Conservation (phyloP, 176 grass and related monocot species). For the Eragrostis nindensis region DNA sequence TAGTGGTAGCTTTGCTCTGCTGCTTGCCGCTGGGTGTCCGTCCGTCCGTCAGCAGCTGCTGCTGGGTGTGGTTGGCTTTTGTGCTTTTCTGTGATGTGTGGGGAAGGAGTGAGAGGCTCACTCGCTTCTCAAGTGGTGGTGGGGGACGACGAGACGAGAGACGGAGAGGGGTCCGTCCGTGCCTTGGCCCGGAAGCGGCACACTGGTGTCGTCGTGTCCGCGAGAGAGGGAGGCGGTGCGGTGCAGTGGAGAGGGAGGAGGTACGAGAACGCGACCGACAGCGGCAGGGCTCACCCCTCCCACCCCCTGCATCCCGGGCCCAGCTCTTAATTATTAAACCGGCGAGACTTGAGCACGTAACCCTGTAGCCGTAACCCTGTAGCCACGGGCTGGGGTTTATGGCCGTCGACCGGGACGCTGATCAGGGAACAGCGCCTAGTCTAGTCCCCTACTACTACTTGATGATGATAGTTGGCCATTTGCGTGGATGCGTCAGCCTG, state of each 20-base stretch:
- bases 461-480: background rate
- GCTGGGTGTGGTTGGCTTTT: constrained; percentile 26
- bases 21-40: background rate
- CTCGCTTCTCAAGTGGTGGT: background rate
- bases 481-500: too few species aligned
- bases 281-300: constrained; percentile 10
- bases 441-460: background rate
- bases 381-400: constrained; percentile 4
- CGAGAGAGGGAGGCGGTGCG: background rate
- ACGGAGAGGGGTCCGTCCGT: background rate
- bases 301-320: constrained; percentile 5
- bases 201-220: background rate
- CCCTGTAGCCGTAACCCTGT: background rate
- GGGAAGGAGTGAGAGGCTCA: background rate
- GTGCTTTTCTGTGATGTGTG: constrained; percentile 12
- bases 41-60: background rate
- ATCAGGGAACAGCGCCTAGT: constrained; percentile 27
- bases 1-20: background rate
- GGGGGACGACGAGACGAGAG: background rate
- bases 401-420: constrained; percentile 25
- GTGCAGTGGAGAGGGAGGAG: background rate
- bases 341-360: background rate
- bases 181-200: constrained; percentile 1
- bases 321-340: background rate
- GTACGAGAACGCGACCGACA: constrained; percentile 41